Conservation (phyloP, 345 rosid genomes). For the Gossypium bickii region DNA sequence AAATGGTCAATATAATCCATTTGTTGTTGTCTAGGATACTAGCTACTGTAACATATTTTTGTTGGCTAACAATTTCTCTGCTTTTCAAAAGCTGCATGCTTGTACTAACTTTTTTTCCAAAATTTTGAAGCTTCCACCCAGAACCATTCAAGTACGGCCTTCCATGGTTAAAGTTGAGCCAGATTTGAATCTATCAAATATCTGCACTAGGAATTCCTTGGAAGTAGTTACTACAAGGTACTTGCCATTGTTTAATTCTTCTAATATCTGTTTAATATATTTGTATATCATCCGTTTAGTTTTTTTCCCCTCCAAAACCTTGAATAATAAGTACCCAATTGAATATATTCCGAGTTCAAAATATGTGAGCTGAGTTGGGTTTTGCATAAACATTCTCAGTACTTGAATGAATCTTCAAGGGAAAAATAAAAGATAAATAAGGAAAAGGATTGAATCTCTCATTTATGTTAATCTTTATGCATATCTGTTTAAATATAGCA, state of each 20-base stretch:
- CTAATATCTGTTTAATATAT: not conserved
- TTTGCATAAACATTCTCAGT: not conserved
- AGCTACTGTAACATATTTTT: not conserved
- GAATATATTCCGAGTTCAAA: not conserved
- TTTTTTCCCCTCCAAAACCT: not conserved
- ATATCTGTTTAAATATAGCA: not conserved
- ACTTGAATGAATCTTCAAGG: not conserved
- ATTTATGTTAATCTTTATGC: not conserved
- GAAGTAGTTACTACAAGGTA: slow-evolving; percentile 78
- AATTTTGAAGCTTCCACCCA: slow-evolving; percentile 38
- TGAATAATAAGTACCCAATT: not conserved
- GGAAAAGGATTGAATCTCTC: not conserved
- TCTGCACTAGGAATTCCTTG: slow-evolving; percentile 35
- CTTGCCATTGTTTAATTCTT: not conserved
- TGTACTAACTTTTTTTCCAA: not conserved
- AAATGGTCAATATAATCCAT: not conserved
- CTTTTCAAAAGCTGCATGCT: not conserved
- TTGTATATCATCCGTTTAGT: too few relatives aligned
- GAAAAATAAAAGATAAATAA: not conserved
- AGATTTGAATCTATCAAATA: slow-evolving; percentile 28
- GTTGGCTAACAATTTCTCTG: not conserved
- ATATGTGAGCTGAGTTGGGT: not conserved
- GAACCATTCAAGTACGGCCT: slow-evolving; percentile 47
- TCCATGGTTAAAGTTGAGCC: slow-evolving; percentile 68
- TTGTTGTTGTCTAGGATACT: not conserved